A percentile compares a stretch with the other conserved stretches of the same genome.
These are phyloP conservation scores for Orbilia javanica DNA, from an alignment of 2,329 filamentous ascomycete species.

Conservation along the genomic window DNA sequence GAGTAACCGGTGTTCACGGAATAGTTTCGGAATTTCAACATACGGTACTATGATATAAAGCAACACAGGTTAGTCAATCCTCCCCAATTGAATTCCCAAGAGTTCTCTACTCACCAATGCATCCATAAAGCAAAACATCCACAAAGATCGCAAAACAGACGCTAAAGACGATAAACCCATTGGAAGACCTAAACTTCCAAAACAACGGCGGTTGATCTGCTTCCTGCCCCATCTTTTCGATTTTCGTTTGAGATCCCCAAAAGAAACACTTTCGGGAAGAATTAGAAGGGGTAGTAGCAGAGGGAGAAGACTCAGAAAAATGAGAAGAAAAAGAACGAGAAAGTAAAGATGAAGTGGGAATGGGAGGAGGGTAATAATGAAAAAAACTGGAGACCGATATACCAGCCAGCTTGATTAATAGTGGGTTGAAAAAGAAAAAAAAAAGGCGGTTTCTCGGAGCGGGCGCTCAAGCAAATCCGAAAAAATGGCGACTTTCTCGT, in stretches of 20 bases:
- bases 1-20: background rate
- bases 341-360: background rate
- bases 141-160: conserved; percentile 58
- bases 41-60: conserved; percentile 52
- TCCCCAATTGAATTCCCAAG: background rate
- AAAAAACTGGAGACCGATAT: conserved; percentile 16
- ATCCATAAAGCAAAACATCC: conserved; percentile 57
- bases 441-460: background rate
- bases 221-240: conserved; percentile 35
- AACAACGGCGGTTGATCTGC: conserved; percentile 48
- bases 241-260: background rate
- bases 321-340: background rate
- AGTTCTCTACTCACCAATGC: conserved; percentile 37
- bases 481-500: background rate
- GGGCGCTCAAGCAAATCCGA: conserved; percentile 21
- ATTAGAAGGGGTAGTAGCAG: background rate
- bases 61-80: conserved; percentile 6
- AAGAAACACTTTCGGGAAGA: background rate
- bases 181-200: conserved; percentile 56
- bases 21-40: conserved; percentile 8
- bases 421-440: background rate
- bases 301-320: background rate
- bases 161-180: conserved; percentile 55
- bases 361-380: conserved; percentile 6
- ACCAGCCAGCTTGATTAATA: conserved; percentile 1